Evolutionary conservation across 1,139 yeast species (phyloP).

Genomic region (Citeromyces siamensis): DNA sequence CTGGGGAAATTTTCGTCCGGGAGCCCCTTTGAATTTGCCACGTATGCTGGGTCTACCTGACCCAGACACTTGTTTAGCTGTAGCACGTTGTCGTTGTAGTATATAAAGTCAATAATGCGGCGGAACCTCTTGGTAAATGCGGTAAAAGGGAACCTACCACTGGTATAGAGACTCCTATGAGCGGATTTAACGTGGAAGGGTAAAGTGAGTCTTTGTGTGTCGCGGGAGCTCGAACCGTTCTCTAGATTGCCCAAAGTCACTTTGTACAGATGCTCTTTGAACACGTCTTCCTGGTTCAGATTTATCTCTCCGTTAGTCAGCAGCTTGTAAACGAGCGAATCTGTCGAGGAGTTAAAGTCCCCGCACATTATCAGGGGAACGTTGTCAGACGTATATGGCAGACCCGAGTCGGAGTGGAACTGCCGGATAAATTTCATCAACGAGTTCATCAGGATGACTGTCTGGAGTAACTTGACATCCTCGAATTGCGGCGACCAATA

Average conservation of each 20-base stretch:
- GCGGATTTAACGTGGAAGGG: conserved; percentile 16
- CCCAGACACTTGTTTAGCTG: conserved; percentile 20
- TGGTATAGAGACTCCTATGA: conserved; percentile 14
- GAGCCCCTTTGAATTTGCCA: conserved; percentile 19
- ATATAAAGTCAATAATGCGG: conserved; percentile 46
- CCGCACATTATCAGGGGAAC: conserved; percentile 22
- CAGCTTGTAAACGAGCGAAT: conserved; percentile 33
- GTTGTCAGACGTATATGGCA: not conserved
- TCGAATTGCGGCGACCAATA: conserved; percentile 40
- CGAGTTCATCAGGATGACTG: conserved; percentile 26
- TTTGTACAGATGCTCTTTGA: conserved; percentile 16
- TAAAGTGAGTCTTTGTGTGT: conserved; percentile 10
- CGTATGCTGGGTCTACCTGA: conserved; percentile 15
- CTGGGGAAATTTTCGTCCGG: conserved; percentile 31
- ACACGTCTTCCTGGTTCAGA: conserved; percentile 13
- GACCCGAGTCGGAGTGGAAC: not conserved
- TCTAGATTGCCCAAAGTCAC: conserved; percentile 6
- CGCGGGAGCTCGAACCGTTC: not conserved
- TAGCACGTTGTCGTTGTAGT: conserved; percentile 30
- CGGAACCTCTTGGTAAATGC: conserved; percentile 36
- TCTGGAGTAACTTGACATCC: conserved; percentile 42
- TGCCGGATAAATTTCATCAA: conserved; percentile 10
- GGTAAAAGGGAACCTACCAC: conserved; percentile 25
- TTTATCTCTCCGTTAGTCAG: conserved; percentile 25
- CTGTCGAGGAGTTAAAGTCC: conserved; percentile 40